phyloP scores from a whole-genome alignment of 2,329 filamentous ascomycete species.

The Graphiopsis chlorocephala region DNA sequence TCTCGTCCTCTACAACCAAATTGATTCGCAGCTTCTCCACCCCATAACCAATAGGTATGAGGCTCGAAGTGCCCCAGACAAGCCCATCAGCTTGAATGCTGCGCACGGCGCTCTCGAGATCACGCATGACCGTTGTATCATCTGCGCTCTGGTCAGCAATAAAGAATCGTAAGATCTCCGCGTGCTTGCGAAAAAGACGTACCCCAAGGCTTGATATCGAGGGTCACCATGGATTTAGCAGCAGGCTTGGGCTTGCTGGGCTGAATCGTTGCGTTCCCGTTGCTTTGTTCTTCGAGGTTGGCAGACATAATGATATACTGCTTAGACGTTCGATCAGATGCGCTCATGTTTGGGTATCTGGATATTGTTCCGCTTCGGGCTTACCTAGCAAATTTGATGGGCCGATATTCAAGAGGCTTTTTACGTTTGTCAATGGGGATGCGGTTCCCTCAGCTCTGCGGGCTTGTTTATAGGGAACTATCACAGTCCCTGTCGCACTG shows the following conservation, averaged over 20 bases:
- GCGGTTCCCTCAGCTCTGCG: neutral
- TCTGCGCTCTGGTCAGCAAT: slow-evolving; percentile 46
- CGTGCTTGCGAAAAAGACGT: neutral
- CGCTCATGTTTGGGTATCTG: neutral
- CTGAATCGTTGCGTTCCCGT: slow-evolving; percentile 77
- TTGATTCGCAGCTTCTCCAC: slow-evolving; percentile 99
- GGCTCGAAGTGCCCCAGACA: slow-evolving; percentile 88
- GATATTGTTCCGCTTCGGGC: neutral
- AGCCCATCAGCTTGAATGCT: slow-evolving; percentile 88
- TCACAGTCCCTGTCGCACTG: neutral
- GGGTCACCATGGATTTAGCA: slow-evolving; percentile 91
- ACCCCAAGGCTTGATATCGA: slow-evolving; percentile 99
- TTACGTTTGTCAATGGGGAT: neutral
- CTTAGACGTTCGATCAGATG: neutral
- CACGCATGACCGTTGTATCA: slow-evolving; percentile 88
- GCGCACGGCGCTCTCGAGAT: slow-evolving; percentile 76
- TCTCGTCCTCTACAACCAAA: slow-evolving; percentile 95
- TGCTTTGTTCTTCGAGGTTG: neutral
- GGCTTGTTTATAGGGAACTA: neutral
- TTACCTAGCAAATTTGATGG: neutral
- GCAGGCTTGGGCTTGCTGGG: slow-evolving; percentile 83
- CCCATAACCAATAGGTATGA: slow-evolving; percentile 89
- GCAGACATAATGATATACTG: neutral
- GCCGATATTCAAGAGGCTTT: neutral
- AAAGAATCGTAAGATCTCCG: neutral